Evolutionary conservation across 805 yeast genomes (phyloP).

Genomic region (Candida ponderosae): DNA sequence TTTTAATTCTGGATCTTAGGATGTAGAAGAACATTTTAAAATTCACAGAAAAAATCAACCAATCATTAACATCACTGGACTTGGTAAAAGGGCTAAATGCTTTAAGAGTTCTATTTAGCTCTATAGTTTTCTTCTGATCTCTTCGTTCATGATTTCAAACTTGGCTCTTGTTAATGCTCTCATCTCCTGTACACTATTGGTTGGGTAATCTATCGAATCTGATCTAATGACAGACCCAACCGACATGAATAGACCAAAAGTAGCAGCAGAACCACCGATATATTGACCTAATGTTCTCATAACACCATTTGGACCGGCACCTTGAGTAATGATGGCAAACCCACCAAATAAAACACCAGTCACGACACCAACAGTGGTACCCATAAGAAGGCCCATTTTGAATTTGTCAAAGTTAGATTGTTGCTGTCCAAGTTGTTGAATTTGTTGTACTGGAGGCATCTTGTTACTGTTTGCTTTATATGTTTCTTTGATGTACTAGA

Average conservation of each 20-base stretch:
- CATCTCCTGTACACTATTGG: constrained; percentile 26
- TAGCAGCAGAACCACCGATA: constrained; percentile 93
- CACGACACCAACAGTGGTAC: constrained; percentile 76
- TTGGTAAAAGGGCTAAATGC: too few relatives aligned
- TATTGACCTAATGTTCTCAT: constrained; percentile 96
- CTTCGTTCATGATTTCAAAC: constrained; percentile 22
- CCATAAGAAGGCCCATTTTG: constrained; percentile 98
- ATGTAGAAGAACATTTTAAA: too few relatives aligned
- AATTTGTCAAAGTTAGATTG: constrained; percentile 92
- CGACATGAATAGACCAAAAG: constrained; percentile 94
- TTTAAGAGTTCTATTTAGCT: not conserved
- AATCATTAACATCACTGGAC: too few relatives aligned
- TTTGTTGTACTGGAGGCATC: constrained; percentile 58
- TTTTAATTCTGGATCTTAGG: too few relatives aligned
- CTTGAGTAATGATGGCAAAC: constrained; percentile 79
- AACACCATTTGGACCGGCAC: constrained; percentile 98
- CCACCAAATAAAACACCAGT: constrained; percentile 95
- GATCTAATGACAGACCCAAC: constrained; percentile 90
- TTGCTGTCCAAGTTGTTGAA: constrained; percentile 44
- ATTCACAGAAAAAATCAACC: too few relatives aligned
- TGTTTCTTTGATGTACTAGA: too few relatives aligned
- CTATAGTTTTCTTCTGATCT: constrained; percentile 8
- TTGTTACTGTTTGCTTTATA: too few relatives aligned
- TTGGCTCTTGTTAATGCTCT: constrained; percentile 36
- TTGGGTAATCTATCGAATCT: constrained; percentile 30